A percentile compares a stretch with the other conserved stretches of the same genome.
These are phyloP conservation scores for Erodium moschatum DNA, from an alignment of 441 rosid genomes.

Conservation along the genomic window DNA sequence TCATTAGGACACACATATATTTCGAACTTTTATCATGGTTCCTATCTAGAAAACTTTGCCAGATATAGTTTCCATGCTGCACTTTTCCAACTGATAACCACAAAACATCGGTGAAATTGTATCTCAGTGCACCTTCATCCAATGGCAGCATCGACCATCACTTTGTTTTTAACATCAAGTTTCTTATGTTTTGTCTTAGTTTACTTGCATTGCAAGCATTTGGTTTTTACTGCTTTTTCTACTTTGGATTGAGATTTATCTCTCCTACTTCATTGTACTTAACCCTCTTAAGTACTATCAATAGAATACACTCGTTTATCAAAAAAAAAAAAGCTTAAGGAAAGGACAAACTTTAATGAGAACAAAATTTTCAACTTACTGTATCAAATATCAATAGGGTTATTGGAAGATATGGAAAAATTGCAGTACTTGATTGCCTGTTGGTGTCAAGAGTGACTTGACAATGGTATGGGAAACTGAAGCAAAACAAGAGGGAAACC, in stretches of 20 bases:
- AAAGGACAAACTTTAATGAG: slow-evolving; percentile 1
- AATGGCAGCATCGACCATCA: too few species aligned
- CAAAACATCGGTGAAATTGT: neutral
- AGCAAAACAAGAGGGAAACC: neutral
- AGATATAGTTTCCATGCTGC: neutral
- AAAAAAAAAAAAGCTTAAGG: too few species aligned
- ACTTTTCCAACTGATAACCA: neutral
- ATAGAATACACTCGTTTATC: too few species aligned
- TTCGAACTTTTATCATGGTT: too few species aligned
- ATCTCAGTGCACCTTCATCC: too few species aligned
- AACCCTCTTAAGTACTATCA: too few species aligned
- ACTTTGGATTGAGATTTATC: too few species aligned
- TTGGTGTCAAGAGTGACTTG: slow-evolving; percentile 2
- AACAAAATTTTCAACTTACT: neutral
- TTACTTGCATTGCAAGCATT: too few species aligned
- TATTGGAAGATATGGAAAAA: neutral
- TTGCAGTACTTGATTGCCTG: neutral
- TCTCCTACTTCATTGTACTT: too few species aligned
- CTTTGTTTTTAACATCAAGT: too few species aligned
- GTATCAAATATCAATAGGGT: neutral
- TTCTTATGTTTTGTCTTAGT: too few species aligned
- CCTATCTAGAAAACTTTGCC: neutral
- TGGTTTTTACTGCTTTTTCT: too few species aligned
- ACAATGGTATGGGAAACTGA: neutral
- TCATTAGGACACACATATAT: neutral